Conservation (phyloP, 75 land plant genomes). For the Ceratopteris richardii region DNA sequence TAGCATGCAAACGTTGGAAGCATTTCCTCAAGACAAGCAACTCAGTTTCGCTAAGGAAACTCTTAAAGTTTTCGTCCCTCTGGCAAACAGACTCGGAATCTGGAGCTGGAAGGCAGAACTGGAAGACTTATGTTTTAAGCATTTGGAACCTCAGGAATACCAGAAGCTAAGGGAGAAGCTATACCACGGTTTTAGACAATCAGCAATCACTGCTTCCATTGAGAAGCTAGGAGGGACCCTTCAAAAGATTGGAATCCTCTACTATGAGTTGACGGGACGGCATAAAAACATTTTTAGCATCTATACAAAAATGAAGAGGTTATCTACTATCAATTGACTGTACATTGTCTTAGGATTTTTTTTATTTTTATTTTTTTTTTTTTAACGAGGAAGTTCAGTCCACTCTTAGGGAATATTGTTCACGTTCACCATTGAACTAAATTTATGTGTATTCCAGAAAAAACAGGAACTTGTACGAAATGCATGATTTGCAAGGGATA, state of each 20-base stretch:
- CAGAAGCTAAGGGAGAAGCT: constrained; percentile 62
- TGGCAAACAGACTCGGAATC: constrained; percentile 85
- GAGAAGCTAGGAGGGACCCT: constrained; percentile 63
- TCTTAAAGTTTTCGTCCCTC: constrained; percentile 81
- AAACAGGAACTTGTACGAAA: constrained; percentile 73
- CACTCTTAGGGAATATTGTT: too few relatives aligned
- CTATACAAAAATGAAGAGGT: constrained; percentile 81
- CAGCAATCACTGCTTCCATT: constrained; percentile 50
- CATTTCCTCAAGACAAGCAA: constrained; percentile 69
- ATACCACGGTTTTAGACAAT: constrained; percentile 57
- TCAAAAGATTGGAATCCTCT: constrained; percentile 37
- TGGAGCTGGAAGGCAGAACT: constrained; percentile 93
- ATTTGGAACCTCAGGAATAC: constrained; percentile 58
- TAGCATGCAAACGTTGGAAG: constrained; percentile 87
- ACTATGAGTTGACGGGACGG: constrained; percentile 59
- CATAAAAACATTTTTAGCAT: constrained; percentile 90
- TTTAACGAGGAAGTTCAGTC: too few relatives aligned
- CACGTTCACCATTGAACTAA: too few relatives aligned
- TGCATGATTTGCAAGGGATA: constrained; percentile 87
- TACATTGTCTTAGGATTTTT: too few relatives aligned
- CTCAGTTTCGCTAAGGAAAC: constrained; percentile 91
- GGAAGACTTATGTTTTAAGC: constrained; percentile 86
- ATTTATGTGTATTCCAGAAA: constrained; percentile 56
- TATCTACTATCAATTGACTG: too few relatives aligned
- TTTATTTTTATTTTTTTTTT: too few relatives aligned